Evolutionary conservation across 208 protist species (phyloP), one percentile per base, ranked within the genome.

Genomic region (Balamuthia mandrillaris): DNA sequence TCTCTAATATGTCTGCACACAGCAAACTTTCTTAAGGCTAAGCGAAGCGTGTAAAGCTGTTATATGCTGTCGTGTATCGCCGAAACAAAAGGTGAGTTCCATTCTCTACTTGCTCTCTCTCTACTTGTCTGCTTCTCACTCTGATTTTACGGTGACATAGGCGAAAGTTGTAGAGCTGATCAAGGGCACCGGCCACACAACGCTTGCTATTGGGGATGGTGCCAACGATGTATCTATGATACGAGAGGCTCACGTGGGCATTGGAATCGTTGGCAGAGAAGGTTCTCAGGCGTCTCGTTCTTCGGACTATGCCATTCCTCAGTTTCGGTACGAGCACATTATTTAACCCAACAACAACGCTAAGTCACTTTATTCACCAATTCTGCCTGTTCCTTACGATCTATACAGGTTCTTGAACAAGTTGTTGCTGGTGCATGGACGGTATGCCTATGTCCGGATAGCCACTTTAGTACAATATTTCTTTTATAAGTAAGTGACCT

Each of bases 381-480:
- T n/a, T n/a, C n/a, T n/a, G n/a, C n/a, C n/a, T n/a, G n/a, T n/a
- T n/a, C n/a, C 18, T n/a, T 10, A 12, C 29, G 47, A 27, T 27
- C 16, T 35, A 49, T 6, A 6, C 9, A 84, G 77, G 84, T 95
- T 97, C 84, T 92, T 98, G 24, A 91, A 92, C 39, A 86, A 91
- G 4, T 92, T 98, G 39, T 92, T 98, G 78, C 92, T 96, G 0
- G 95, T 98, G 47, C 97, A 98, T 88, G 97, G 97, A n/a, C 92
- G 96, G 18, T 97, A 96, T 82, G 90, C 92, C 33, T 94, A 98
- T 72, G 75, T 95, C 24, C 94, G 97, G 37, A 96, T 98, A 70
- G 65, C 92, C 16, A 94, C 85, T 75, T 94, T 96, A 82, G 95
- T 98, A 84, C 79, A 94, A 6, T 96, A 96, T n/a, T 97, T 91